Evolutionary conservation across 257 asterid genomes (phyloP).

Genomic region (Solanum stenotomum): DNA sequence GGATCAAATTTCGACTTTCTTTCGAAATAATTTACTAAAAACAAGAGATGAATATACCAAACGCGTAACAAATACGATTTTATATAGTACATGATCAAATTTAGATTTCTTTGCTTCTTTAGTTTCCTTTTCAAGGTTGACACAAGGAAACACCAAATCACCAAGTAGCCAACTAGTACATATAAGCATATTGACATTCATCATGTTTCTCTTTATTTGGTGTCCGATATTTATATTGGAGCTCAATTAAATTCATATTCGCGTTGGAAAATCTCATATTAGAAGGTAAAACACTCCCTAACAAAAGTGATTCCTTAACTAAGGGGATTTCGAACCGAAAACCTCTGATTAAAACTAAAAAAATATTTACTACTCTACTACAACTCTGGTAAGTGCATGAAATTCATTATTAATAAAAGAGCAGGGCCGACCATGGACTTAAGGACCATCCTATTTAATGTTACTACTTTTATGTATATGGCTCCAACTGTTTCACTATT

Average conservation of each 20-base stretch:
- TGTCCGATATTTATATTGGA: too few relatives aligned
- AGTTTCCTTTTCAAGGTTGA: not conserved
- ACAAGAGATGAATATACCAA: not conserved
- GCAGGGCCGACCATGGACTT: not conserved
- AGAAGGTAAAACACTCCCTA: too few relatives aligned
- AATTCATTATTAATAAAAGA: too few relatives aligned
- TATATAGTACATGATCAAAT: not conserved
- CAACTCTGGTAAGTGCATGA: accelerated
- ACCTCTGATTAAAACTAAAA: accelerated
- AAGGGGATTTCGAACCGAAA: accelerated
- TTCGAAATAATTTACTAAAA: not conserved
- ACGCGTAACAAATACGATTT: not conserved
- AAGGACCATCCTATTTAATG: not conserved
- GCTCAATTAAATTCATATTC: too few relatives aligned
- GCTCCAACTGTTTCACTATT: not conserved
- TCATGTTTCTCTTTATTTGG: not conserved
- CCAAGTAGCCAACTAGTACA: not conserved
- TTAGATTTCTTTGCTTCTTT: not conserved
- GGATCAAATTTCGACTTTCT: too few relatives aligned
- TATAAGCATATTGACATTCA: not conserved
- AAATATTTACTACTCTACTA: not conserved
- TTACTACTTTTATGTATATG: not conserved
- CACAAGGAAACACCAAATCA: not conserved
- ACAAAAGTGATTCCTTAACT: too few relatives aligned
- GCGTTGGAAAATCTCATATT: accelerated